Evolutionary conservation across 352 stramenopile species (phyloP), one percentile per base, ranked within the genome.

Genomic region (Globisporangium echinulatum): DNA sequence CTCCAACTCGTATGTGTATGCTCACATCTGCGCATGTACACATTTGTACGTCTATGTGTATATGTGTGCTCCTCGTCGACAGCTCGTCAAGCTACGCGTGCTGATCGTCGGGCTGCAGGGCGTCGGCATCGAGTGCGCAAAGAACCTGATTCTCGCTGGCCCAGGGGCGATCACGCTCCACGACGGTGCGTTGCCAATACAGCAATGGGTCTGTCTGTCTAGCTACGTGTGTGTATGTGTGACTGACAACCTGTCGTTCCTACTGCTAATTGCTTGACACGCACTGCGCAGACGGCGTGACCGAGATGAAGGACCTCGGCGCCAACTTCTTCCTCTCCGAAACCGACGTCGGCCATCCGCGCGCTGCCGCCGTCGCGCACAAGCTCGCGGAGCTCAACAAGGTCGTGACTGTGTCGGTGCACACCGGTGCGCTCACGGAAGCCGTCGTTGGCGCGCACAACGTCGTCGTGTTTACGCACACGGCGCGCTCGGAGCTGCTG

Each of bases 291-390:
- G 75, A 97, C 56, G 71, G 74, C 15, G 66, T 79, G 25, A 70
- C 82, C 17, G 74, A 91, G 62, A 75, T 89, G 15, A 87, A 88
- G 59, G 92, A 98, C 67, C 66, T 97, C n/a, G 92, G 92, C 36
- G 66, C 67, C n/a, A 98, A 98, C 63, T 98, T 98, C 59, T 98
- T 97, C 63, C 67, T 98, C 14, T 79, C 74, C 46, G 86, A 97
- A 66, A 57, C 82, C 42, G 84, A 95, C 59, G 73, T 95, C 11
- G 85, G 85, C 8, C 64, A 79, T 14, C 82, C 87, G 7, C 78
- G 86, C 25, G 84, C 82, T 4, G 49, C 61, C 2, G 80, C 79
- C 1, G 81, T 87, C 49, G 66, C 77, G 25, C 80, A 93, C 72
- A 89, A 88, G 72, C 74, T 97, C 38, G 82, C 87, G 38, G 91